Evolutionary conservation across 805 yeast species (phyloP), one percentile per base, ranked within the genome.

Genomic region (Zygotorulaspora sp.): DNA sequence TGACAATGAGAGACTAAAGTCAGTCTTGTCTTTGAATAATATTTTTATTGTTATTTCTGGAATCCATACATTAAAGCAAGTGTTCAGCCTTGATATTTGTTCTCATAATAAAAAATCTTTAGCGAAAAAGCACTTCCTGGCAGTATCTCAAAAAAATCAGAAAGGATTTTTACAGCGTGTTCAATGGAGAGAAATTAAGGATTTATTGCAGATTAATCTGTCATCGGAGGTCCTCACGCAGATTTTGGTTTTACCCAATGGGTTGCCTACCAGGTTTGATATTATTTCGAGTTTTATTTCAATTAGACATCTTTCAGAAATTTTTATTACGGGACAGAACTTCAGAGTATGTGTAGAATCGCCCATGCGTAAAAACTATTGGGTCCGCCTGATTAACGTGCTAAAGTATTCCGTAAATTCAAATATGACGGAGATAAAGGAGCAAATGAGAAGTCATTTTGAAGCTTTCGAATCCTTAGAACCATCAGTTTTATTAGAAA

Each of bases 271-370:
- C 12, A 71, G 71, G 46, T 8, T 75, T 1, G 83, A 79, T 45
- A 18, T 66, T 0, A 56, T 67, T 6, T 57, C 55, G 5, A 28
- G 59, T 1, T 51, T 40, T 12, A 32, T 62, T 1, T 31, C 41
- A 4, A 43, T 58, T 1, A 46, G 47, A 6, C 42, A 53, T 6
- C 35, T 45, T 2, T 41, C 53, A 1, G 53, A 62, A 5, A 14
- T 64, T 1, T 32, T 36, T 1, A 14, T 65, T 1, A 39, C 36
- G 10, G 59, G 71, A 3, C 57, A 57, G 3, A 62, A 67, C 32
- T 36, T 65, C 3, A 60, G 83, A 33, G 36, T 72, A 3, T 64
- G 77, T 41, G 74, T 74, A 1, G 76, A 74, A 35, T 77, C 82
- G 0, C 80, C 83, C 1, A 61, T 70, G 0, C 44, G 64, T 2